Evolutionary conservation across 176 grass and related monocot species (phyloP), one percentile per base, ranked within the genome.

Genomic region (Tillandsia fasciculata): DNA sequence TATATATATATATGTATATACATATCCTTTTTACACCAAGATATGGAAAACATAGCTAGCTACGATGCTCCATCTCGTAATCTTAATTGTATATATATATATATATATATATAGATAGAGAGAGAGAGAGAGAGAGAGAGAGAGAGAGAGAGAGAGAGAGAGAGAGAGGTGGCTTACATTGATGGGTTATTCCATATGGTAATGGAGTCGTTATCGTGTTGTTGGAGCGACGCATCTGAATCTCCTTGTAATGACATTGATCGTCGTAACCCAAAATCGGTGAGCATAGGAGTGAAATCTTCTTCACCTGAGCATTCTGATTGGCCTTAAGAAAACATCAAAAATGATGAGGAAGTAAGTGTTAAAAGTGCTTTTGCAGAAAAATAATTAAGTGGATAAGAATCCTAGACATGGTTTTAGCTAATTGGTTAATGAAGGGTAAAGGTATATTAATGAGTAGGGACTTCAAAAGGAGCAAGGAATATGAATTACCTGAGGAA

Each of bases 121-220:
- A 15, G 12, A 54, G 11, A 20, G 20, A 20, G 20, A 20, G 20
- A 56, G 11, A n/a, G 13, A 56, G 11, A n/a, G 13, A 56, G 11
- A n/a, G 13, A 56, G 11, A 56, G 11, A n/a, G 13, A 56, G 11
- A n/a, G 13, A 56, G 11, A 56, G 11, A n/a, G 13, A 56, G 11
- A n/a, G 13, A n/a, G 11, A n/a, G 13, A 56, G 11, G 52, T n/a
- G 15, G 11, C 56, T 61, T 20, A 10, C 56, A 61, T 61, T 68
- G 94, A 90, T 23, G 90, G 87, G 82, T 93, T 99, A 75, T 77
- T 93, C 94, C 94, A 99, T 74, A 84, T 93, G 42, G 84, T 82
- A 70, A 51, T 73, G 50, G 84, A 88, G 76, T 92, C 93, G 79
- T 78, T 87, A 65, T 81, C 81, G 23, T 56, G 65, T 10, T 49